Base-by-base conservation (phyloP, 2,329 filamentous ascomycete genomes). In the Ophiocordyceps camponoti-floridani region DNA sequence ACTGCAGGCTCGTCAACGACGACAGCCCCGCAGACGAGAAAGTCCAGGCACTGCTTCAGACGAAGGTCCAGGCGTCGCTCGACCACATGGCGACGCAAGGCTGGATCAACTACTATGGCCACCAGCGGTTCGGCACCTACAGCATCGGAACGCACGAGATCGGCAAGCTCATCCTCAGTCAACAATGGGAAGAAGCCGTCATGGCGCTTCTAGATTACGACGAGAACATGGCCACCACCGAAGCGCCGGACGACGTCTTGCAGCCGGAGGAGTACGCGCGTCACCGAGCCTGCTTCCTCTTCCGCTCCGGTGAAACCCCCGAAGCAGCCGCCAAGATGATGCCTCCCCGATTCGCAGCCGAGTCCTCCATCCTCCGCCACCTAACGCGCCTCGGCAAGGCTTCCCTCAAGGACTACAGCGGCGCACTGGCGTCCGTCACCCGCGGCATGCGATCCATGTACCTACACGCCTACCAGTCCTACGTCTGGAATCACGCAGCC, bases 91-190 rank as follows among this genome's bases (percentile, higher is more conserved):
- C 72, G 45, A 64, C 77, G 40, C 73, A 80, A 41, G 91, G 91
- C 3, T 98, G 93, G 68, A 79, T 98, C 62, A 98, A 98, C 63
- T 98, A 96, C 65, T 98, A 88, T 56, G 91, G 91, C 9, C 77
- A 96, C n/a, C 91, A 98, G 63, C 79, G 91, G 23, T 98, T 98
- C 54, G 91, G 91, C 27, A 89, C 87, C 0, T 89, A 91, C 60
- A 68, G 77, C 27, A 82, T 84, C 12, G 83, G 87, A 31, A 98
- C 91, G 0, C 86, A 96, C 55, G 73, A 80, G 38, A 69, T 95
- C 43, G 91, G 91, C 43, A 76, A 82, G 57, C 80, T 84, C 58
- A 87, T 98, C 57, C 71, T 98, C 1, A 74, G 84, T 52, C 81
- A 76, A 28, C 78, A 94, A 54, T 87, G 87, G 52, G 73, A 88